Conservation (phyloP, 495 filamentous ascomycete genomes). For the Trichoderma reesei region DNA sequence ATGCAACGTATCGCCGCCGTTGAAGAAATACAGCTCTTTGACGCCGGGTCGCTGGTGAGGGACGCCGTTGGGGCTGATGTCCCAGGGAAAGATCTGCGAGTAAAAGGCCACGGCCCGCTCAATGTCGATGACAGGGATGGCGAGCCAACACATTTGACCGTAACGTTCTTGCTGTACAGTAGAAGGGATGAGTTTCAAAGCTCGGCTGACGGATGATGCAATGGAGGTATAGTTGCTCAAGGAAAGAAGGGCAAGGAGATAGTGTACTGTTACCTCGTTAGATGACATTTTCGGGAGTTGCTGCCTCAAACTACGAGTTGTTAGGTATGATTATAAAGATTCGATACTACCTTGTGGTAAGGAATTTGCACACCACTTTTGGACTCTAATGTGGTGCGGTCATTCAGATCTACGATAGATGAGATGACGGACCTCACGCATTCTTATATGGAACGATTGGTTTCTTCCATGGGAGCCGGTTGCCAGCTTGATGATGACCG, state of each 20-base stretch:
- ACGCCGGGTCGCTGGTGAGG: background rate
- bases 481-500: too few species aligned
- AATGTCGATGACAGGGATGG: conserved; percentile 17
- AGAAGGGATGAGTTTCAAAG: background rate
- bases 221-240: too few species aligned
- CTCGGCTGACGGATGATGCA: background rate
- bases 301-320: too few species aligned
- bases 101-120: conserved; percentile 18
- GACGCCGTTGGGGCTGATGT: background rate
- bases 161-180: background rate
- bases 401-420: too few species aligned
- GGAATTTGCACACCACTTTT: too few species aligned
- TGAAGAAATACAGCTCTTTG: conserved; percentile 13
- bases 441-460: too few species aligned
- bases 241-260: background rate
- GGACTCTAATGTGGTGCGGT: too few species aligned
- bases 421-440: too few species aligned
- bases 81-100: conserved; percentile 17
- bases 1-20: conserved; percentile 12
- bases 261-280: background rate
- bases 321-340: too few species aligned
- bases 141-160: conserved; percentile 18
- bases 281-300: too few species aligned
- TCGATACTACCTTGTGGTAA: too few species aligned
- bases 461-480: too few species aligned